Base-by-base conservation (phyloP, 148 eudicot species). In the Heliamphora exappendiculata region DNA sequence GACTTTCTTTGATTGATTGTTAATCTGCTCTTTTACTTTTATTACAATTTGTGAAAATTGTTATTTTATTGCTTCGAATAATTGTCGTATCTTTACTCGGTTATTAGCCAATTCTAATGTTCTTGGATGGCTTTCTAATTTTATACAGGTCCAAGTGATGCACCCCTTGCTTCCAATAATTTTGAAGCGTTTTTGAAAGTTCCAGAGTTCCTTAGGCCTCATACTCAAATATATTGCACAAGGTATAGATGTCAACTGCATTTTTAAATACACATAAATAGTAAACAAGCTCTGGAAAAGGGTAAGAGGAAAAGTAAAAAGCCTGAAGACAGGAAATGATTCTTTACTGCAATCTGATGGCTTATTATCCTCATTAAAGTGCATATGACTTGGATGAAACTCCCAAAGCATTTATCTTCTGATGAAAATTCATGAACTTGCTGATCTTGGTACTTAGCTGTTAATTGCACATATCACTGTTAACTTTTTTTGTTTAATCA, bases 171-270 rank as follows among this genome's bases (percentile, higher is more conserved):
- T 73, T 79, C 97, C 70, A 86, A 87, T 76, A 84, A 88, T 78
- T 95, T 95, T 74, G 97, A 95, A 83, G 96, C 97, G 59, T 95
- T 95, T 86, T 79, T 92, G 81, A 95, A 93, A 87, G 96, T 95
- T 76, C 99, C 99, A 12, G 91, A 88, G 67, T 95, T 88, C 73
- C 84, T 95, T 41, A 93, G 99, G 67, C 97, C 99, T 37, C 93
- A 89, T 83, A 92, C 93, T 76, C 99, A 95, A 86, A 89, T 95
- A 79, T 95, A 89, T 75, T 95, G 97, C 82, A 95, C 99, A 70
- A 95, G 99, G 99, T 95, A 92, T 82, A 72, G 51, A 37, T 24
- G 4, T 42, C 37, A 19, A 41, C 63, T 50, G 49, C 5, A 39
- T 42, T 53, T 41, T 44, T 44, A 41, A 12, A 22, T 33, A 66